These are phyloP conservation scores for Penicillium maclennaniae DNA, from an alignment of 495 filamentous ascomycete genomes.

Conservation along the genomic window DNA sequence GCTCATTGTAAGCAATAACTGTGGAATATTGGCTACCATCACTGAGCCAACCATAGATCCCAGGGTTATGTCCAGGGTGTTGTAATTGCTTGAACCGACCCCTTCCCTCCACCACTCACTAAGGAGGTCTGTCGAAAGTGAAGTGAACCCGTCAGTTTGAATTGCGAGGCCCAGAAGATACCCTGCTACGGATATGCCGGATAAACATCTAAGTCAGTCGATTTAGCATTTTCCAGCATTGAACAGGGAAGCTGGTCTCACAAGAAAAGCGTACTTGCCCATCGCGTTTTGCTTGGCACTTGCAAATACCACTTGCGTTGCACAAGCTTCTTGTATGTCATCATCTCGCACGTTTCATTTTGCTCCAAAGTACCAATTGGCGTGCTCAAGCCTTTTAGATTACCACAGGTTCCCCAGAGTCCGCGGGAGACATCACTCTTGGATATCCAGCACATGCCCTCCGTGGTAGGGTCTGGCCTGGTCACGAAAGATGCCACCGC, in stretches of 20 bases:
- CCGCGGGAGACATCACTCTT: neutral
- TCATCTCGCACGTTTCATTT: too few species aligned
- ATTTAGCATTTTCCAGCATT: neutral
- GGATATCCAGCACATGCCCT: slow-evolving; percentile 16
- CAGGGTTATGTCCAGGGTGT: too few species aligned
- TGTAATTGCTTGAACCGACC: too few species aligned
- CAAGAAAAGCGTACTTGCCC: neutral
- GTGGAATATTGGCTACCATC: neutral
- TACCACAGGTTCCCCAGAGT: neutral
- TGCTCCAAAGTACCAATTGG: too few species aligned
- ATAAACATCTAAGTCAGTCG: neutral
- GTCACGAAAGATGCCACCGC: slow-evolving; percentile 25
- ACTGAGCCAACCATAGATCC: neutral
- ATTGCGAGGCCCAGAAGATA: neutral
- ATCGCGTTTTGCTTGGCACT: too few species aligned
- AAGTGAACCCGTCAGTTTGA: too few species aligned
- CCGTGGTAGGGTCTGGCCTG: slow-evolving; percentile 18
- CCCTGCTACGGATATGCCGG: neutral
- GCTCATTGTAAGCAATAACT: slow-evolving; percentile 28
- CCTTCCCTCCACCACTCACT: too few species aligned
- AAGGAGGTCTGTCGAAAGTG: too few species aligned
- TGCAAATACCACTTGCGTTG: too few species aligned
- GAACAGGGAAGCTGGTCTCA: neutral
- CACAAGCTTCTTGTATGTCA: too few species aligned
- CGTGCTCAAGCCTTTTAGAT: neutral